Evolutionary conservation across 352 stramenopile genomes (phyloP).

Genomic region (Phytophthora sansomeana): DNA sequence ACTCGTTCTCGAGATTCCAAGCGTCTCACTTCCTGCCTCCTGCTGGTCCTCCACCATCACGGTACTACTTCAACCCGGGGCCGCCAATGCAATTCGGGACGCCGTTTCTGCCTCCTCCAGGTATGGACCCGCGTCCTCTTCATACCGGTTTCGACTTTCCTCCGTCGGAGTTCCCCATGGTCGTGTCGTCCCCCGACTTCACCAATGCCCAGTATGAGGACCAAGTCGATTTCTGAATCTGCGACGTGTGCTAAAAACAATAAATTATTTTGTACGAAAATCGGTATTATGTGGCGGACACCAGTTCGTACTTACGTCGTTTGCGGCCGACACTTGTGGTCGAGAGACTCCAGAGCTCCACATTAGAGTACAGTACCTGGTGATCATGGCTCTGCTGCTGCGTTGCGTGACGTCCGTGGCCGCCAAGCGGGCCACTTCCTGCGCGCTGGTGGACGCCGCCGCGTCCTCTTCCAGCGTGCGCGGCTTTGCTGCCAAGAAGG

Average conservation of each 20-base stretch:
- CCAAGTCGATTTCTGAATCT: conserved; percentile 25
- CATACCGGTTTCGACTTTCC: conserved; percentile 25
- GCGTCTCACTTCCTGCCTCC: conserved; percentile 23
- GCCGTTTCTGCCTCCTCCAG: conserved; percentile 21
- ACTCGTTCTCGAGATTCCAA: conserved; percentile 40
- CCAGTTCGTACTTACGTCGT: conserved; percentile 38
- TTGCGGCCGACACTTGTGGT: conserved; percentile 28
- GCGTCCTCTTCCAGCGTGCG: conserved; percentile 27
- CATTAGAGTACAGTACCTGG: neutral
- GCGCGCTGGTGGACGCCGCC: conserved; percentile 20
- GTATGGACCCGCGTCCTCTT: conserved; percentile 12
- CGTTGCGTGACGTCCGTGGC: conserved; percentile 37
- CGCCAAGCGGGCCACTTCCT: conserved; percentile 32
- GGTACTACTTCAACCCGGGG: conserved; percentile 59
- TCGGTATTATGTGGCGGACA: neutral
- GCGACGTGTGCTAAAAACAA: neutral
- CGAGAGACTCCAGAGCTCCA: conserved; percentile 20
- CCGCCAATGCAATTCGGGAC: conserved; percentile 17
- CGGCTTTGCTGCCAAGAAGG: conserved; percentile 61
- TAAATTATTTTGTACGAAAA: too few species aligned
- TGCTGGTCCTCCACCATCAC: conserved; percentile 33
- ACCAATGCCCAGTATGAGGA: conserved; percentile 28
- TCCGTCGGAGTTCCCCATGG: conserved; percentile 25
- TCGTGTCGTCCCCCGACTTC: conserved; percentile 49
- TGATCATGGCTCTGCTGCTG: conserved; percentile 39